phyloP scores from a whole-genome alignment of 495 filamentous ascomycete species.

The Penicillium ucsense region DNA sequence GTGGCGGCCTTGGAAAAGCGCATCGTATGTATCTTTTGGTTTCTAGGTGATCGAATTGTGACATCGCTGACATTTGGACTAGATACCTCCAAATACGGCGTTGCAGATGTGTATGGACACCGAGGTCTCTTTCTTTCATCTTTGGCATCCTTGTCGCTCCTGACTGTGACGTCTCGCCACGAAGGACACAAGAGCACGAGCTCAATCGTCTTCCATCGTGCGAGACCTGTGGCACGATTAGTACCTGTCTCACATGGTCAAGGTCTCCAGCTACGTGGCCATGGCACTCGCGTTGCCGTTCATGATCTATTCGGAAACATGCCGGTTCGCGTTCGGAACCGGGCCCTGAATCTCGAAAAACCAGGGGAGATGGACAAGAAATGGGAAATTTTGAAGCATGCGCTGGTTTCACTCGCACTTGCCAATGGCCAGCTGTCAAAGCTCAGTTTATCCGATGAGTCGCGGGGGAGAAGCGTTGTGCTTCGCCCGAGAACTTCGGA shows the following conservation, averaged over 20 bases:
- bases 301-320: conserved; percentile 90
- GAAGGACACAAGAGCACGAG: conserved; percentile 52
- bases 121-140: conserved; percentile 72
- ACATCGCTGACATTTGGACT: conserved; percentile 13
- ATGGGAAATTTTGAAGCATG: conserved; percentile 57
- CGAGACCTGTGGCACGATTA: conserved; percentile 57
- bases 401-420: conserved; percentile 54
- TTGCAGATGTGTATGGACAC: conserved; percentile 48
- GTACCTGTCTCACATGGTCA: conserved; percentile 55
- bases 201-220: conserved; percentile 60
- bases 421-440: conserved; percentile 36
- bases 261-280: conserved; percentile 41
- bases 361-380: conserved; percentile 52
- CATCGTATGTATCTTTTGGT: conserved; percentile 46
- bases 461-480: conserved; percentile 19
- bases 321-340: conserved; percentile 89
- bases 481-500: conserved; percentile 15
- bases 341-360: conserved; percentile 39
- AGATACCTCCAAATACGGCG: conserved; percentile 72
- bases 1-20: conserved; percentile 63
- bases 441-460: conserved; percentile 23
- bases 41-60: background rate
- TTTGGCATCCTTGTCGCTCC: conserved; percentile 62
- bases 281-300: conserved; percentile 74
- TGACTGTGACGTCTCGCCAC: conserved; percentile 75